Evolutionary conservation across 2,329 filamentous ascomycete species (phyloP).

Genomic region (Cladorrhinum sp.): DNA sequence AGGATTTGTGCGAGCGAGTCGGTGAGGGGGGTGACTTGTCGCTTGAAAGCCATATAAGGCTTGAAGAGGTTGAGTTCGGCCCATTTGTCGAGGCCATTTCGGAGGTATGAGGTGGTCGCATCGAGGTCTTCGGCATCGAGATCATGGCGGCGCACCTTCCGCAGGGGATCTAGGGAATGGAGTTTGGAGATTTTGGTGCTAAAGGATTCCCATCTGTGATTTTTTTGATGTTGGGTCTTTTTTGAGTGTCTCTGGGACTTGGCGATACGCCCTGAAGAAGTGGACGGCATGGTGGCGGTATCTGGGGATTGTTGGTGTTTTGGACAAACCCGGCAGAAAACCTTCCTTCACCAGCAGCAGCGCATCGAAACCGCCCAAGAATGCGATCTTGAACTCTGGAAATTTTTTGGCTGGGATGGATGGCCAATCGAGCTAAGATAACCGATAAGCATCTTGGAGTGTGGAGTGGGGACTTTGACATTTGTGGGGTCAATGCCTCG

Average conservation of each 20-base stretch:
- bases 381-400: constrained; percentile 10
- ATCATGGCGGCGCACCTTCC: constrained; percentile 80
- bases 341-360: constrained; percentile 13
- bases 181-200: constrained; percentile 85
- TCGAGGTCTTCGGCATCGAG: constrained; percentile 76
- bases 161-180: constrained; percentile 85
- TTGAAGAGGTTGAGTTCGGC: constrained; percentile 85
- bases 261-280: constrained; percentile 63
- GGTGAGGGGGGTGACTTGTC: constrained; percentile 71
- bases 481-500: not conserved
- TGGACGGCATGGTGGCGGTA: constrained; percentile 55
- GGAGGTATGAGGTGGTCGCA: constrained; percentile 81
- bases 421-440: constrained; percentile 23
- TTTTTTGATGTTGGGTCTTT: constrained; percentile 71
- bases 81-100: constrained; percentile 82
- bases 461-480: not conserved
- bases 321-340: constrained; percentile 4
- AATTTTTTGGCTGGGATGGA: constrained; percentile 27
- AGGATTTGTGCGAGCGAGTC: constrained; percentile 91
- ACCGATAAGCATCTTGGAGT: constrained; percentile 25
- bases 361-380: constrained; percentile 1
- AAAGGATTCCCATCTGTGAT: constrained; percentile 90
- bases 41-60: constrained; percentile 72
- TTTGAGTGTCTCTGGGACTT: constrained; percentile 69
- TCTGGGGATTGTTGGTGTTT: constrained; percentile 15